These are phyloP conservation scores for Globisporangium lucens DNA, from an alignment of 352 stramenopile species.

Conservation along the genomic window DNA sequence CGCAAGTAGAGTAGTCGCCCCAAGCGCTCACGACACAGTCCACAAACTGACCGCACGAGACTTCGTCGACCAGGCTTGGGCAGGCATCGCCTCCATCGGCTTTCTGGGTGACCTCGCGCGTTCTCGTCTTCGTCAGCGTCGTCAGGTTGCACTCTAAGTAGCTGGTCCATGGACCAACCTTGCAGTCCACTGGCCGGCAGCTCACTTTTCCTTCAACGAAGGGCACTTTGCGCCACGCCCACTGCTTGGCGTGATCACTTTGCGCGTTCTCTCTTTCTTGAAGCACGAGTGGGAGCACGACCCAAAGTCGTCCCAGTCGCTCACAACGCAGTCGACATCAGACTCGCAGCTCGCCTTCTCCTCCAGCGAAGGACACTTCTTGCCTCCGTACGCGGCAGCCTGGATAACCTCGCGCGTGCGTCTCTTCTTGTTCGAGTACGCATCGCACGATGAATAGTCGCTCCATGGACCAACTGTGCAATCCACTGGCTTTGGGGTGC, in stretches of 20 bases:
- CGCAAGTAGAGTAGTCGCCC: conserved; percentile 35
- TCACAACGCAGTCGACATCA: conserved; percentile 52
- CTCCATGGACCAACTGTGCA: conserved; percentile 54
- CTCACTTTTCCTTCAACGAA: conserved; percentile 26
- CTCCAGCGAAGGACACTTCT: conserved; percentile 31
- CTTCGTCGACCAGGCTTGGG: conserved; percentile 27
- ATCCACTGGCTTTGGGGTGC: conserved; percentile 37
- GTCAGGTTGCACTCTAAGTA: conserved; percentile 38
- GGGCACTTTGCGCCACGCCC: conserved; percentile 39
- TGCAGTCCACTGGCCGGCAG: conserved; percentile 48
- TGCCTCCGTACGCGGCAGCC: conserved; percentile 33
- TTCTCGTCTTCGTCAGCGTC: conserved; percentile 32
- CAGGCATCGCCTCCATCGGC: conserved; percentile 44
- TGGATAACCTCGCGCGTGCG: conserved; percentile 40
- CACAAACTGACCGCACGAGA: conserved; percentile 28
- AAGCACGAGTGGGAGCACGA: conserved; percentile 30
- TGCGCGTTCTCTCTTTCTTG: conserved; percentile 35
- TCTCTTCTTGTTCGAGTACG: conserved; percentile 40
- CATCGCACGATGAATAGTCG: conserved; percentile 40
- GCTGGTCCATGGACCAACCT: conserved; percentile 36
- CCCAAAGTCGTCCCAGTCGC: conserved; percentile 45
- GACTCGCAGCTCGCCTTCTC: conserved; percentile 36
- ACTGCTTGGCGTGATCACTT: conserved; percentile 27
- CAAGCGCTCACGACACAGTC: conserved; percentile 56
- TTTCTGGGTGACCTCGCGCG: conserved; percentile 25